phyloP scores from a whole-genome alignment of 371 early-diverging fungal genomes.

The Rhizopus delemar region DNA sequence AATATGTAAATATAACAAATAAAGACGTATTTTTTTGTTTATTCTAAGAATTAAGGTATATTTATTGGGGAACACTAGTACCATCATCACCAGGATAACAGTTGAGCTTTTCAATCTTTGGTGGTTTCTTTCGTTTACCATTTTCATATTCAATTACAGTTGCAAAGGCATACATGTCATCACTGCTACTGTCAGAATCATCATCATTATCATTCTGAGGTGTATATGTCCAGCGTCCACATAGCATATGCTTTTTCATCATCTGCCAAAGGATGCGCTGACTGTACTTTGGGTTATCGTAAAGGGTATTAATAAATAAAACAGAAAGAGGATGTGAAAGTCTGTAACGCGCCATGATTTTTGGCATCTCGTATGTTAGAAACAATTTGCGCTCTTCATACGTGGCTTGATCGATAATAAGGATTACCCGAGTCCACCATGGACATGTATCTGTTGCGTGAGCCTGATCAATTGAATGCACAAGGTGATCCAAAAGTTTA shows the following conservation, averaged over 20 bases:
- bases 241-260: conserved; percentile 18
- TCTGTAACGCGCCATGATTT: conserved; percentile 16
- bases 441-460: not conserved
- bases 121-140: conserved; percentile 10
- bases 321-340: conserved; percentile 15
- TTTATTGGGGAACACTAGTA: not conserved
- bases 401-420: conserved; percentile 14
- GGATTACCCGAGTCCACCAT: conserved; percentile 26
- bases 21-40: not conserved
- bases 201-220: conserved; percentile 9
- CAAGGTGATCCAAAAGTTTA: not conserved
- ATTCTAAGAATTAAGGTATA: not conserved
- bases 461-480: not conserved
- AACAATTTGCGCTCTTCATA: conserved; percentile 12
- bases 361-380: conserved; percentile 16
- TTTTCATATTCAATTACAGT: conserved; percentile 22
- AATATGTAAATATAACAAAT: not conserved
- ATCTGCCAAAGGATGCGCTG: conserved; percentile 26
- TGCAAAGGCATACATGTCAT: conserved; percentile 11
- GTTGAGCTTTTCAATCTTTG: conserved; percentile 20
- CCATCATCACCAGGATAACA: conserved; percentile 22
- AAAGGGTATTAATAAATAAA: conserved; percentile 14
- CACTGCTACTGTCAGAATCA: conserved; percentile 8
- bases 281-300: conserved; percentile 6
- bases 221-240: conserved; percentile 12